Conservation (phyloP, 768 basidiomycete species). For the Naematelia encephala region DNA sequence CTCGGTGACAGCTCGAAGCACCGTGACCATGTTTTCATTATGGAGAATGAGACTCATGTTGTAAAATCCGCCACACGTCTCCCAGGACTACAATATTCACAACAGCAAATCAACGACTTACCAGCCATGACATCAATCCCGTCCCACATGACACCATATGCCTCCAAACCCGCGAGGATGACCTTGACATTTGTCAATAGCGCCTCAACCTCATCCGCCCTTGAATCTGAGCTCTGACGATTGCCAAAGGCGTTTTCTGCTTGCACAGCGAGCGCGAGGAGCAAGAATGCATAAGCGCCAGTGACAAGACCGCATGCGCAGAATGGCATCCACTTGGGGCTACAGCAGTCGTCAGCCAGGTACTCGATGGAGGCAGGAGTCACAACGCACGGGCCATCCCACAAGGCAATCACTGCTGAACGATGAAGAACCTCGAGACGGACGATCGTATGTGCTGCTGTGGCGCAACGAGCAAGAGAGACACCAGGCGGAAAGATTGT, state of each 20-base stretch:
- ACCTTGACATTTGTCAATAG: conserved; percentile 50
- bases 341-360: conserved; percentile 15
- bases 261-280: conserved; percentile 47
- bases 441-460: conserved; percentile 48
- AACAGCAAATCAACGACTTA: conserved; percentile 22
- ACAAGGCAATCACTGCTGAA: conserved; percentile 46
- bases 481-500: conserved; percentile 48
- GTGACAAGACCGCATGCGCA: conserved; percentile 49
- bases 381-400: conserved; percentile 40
- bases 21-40: too few species aligned
- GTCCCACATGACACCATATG: conserved; percentile 50
- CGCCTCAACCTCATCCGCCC: conserved; percentile 42
- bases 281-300: conserved; percentile 48
- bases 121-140: conserved; percentile 50
- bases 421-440: conserved; percentile 48
- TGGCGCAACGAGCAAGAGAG: conserved; percentile 43
- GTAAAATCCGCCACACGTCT: neutral
- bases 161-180: conserved; percentile 47
- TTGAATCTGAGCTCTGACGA: conserved; percentile 14
- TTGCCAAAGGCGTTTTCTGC: conserved; percentile 30
- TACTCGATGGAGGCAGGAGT: neutral
- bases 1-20: too few species aligned
- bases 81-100: neutral
- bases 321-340: conserved; percentile 50
- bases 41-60: too few species aligned